Evolutionary conservation across 2,329 filamentous ascomycete genomes (phyloP).

Genomic region (Polychaeton citri): DNA sequence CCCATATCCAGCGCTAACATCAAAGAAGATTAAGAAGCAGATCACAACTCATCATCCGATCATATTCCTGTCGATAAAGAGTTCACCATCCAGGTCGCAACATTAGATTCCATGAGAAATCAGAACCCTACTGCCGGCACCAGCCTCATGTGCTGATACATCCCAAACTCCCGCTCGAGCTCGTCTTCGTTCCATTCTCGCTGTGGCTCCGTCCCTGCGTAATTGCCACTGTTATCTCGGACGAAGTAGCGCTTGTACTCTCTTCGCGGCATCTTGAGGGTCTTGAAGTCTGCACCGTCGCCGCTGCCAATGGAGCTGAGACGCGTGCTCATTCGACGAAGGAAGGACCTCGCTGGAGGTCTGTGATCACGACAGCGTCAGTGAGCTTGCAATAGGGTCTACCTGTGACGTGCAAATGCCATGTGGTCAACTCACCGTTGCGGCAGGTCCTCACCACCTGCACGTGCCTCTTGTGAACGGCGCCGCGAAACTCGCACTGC

Average conservation of each 20-base stretch:
- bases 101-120: too few species aligned
- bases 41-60: too few species aligned
- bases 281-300: conserved; percentile 14
- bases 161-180: conserved; percentile 10
- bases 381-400: neutral
- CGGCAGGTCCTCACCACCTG: conserved; percentile 8
- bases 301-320: conserved; percentile 4
- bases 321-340: conserved; percentile 15
- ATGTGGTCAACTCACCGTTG: conserved; percentile 4
- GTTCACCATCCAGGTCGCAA: too few species aligned
- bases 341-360: conserved; percentile 12
- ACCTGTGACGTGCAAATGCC: neutral
- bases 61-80: too few species aligned
- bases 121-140: neutral
- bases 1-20: too few species aligned
- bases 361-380: conserved; percentile 3
- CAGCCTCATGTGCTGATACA: conserved; percentile 8
- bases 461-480: conserved; percentile 7
- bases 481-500: conserved; percentile 10
- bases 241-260: conserved; percentile 16
- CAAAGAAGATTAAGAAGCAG: too few species aligned
- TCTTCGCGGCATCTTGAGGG: conserved; percentile 18
- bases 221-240: conserved; percentile 12
- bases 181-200: conserved; percentile 14
- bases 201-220: conserved; percentile 18